phyloP scores from a whole-genome alignment of 257 asterid species.

The Misopates orontium region DNA sequence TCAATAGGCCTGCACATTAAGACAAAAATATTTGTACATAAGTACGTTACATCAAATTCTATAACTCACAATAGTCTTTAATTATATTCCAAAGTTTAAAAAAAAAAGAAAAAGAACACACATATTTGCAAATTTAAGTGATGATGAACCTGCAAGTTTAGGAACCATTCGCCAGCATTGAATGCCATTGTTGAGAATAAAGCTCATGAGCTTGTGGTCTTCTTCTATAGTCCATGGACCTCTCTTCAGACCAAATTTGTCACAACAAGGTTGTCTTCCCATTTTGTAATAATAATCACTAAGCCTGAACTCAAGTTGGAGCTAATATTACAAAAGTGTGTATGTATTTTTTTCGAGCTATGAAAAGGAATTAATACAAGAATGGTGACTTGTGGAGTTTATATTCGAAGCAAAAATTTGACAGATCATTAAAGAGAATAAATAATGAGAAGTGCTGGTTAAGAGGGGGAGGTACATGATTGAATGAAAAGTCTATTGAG shows the following conservation, averaged over 20 bases:
- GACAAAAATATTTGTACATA: background rate
- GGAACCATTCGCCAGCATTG: constrained; percentile 71
- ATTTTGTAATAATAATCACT: constrained; percentile 23
- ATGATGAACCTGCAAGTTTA: constrained; percentile 57
- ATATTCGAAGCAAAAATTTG: constrained; percentile 38
- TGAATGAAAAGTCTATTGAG: constrained; percentile 32
- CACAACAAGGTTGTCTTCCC: constrained; percentile 84
- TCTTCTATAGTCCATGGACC: constrained; percentile 80
- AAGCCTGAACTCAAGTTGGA: background rate
- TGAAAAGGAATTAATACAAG: constrained; percentile 7
- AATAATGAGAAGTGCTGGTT: constrained; percentile 38
- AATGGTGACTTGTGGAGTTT: constrained; percentile 8
- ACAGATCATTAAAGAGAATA: constrained; percentile 38
- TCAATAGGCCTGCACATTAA: constrained; percentile 40
- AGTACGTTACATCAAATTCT: background rate
- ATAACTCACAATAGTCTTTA: background rate
- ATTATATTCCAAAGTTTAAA: background rate
- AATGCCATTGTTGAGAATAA: constrained; percentile 59
- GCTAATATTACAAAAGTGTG: background rate
- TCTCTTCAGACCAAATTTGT: constrained; percentile 60
- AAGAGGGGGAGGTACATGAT: constrained; percentile 36
- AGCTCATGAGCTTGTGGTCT: constrained; percentile 57
- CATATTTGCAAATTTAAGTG: background rate
- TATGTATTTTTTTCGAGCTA: background rate
- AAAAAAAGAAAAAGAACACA: background rate